phyloP scores from a whole-genome alignment of 2,329 filamentous ascomycete genomes.

The Penicillium hesseltinei region DNA sequence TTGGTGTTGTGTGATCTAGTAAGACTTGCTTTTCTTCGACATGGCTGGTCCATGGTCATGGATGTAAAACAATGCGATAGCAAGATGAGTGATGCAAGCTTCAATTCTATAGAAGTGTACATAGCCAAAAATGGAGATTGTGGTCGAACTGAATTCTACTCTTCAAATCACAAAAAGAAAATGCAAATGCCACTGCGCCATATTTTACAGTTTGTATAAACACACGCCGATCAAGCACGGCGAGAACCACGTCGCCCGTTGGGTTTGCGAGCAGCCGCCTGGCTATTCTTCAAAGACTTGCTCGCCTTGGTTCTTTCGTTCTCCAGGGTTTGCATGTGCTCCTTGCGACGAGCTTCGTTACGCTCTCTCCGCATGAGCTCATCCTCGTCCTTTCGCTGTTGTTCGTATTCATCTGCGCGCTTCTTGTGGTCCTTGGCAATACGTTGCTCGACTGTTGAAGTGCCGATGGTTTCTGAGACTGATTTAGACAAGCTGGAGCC shows the following conservation, averaged over 20 bases:
- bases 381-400: slow-evolving; percentile 27
- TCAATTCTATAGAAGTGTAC: neutral
- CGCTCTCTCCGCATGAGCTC: slow-evolving; percentile 35
- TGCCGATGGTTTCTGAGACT: neutral
- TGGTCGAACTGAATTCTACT: slow-evolving; percentile 8
- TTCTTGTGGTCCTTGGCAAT: slow-evolving; percentile 33
- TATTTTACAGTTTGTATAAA: slow-evolving; percentile 28
- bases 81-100: neutral
- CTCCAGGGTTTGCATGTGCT: slow-evolving; percentile 26
- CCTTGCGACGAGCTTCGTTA: slow-evolving; percentile 34
- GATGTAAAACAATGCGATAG: neutral
- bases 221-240: slow-evolving; percentile 14
- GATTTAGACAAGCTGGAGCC: slow-evolving; percentile 9
- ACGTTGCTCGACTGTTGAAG: slow-evolving; percentile 15
- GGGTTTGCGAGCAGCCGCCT: slow-evolving; percentile 6
- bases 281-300: slow-evolving; percentile 12
- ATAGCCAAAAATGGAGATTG: slow-evolving; percentile 7
- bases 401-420: slow-evolving; percentile 32
- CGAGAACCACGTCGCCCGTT: neutral
- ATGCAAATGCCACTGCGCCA: slow-evolving; percentile 23
- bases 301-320: slow-evolving; percentile 27
- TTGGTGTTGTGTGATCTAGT: neutral
- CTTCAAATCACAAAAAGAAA: slow-evolving; percentile 17
- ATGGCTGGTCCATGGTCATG: neutral
- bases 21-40: slow-evolving; percentile 2